These are phyloP conservation scores for Cystoisospora suis DNA, from an alignment of 169 alveolate species.

Conservation along the genomic window DNA sequence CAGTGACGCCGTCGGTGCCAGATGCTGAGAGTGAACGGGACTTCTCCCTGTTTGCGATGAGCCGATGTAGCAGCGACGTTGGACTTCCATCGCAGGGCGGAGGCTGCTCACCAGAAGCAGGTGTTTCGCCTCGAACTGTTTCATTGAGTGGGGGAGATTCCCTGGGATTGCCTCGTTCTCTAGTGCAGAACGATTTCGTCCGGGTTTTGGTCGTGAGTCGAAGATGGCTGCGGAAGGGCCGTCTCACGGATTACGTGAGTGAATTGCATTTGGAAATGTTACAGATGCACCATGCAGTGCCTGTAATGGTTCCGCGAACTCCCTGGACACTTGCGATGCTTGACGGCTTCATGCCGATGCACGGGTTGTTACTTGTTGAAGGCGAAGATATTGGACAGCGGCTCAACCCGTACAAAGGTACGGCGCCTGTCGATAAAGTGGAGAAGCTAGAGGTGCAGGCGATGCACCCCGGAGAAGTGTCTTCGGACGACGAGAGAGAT, in stretches of 20 bases:
- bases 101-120: too few relatives aligned
- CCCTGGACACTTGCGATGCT: constrained; percentile 25
- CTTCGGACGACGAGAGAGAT: constrained; percentile 18
- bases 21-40: too few relatives aligned
- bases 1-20: too few relatives aligned
- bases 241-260: constrained; percentile 17
- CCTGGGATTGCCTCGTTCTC: too few relatives aligned
- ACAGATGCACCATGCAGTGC: constrained; percentile 39
- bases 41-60: too few relatives aligned
- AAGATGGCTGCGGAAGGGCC: constrained; percentile 26
- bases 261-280: constrained; percentile 37
- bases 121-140: too few relatives aligned
- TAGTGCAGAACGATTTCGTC: not conserved
- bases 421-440: constrained; percentile 19
- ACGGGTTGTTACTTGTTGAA: constrained; percentile 43
- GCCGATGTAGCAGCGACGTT: too few relatives aligned
- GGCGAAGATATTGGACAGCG: constrained; percentile 51
- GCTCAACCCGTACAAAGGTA: constrained; percentile 12
- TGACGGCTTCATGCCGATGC: constrained; percentile 46
- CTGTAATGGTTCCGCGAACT: constrained; percentile 54
- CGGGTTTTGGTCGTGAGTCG: constrained; percentile 27
- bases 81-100: too few relatives aligned
- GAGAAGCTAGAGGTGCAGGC: constrained; percentile 16
- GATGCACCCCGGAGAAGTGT: constrained; percentile 23
- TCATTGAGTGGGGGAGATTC: too few relatives aligned